Evolutionary conservation across 2,329 filamentous ascomycete genomes (phyloP), one percentile per base, ranked within the genome.

Genomic region (Phaeosphaeriaceae sp.): DNA sequence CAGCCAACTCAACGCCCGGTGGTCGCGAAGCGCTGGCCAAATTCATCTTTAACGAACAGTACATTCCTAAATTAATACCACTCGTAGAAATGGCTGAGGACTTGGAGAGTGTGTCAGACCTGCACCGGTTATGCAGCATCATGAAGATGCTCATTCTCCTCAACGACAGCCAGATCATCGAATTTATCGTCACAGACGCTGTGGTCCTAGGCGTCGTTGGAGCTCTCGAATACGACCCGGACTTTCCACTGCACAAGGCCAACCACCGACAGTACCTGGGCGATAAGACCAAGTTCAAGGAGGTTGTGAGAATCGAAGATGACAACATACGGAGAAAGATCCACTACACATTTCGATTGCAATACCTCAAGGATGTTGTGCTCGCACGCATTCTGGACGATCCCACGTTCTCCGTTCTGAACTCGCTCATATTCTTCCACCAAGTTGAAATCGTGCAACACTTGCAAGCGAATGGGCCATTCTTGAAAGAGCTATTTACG

Each of bases 281-380:
- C 61, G 92, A 95, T 74, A 88, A 93, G 70, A 92, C 92, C 20
- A 89, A 93, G 67, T 99, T 93, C 78, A 98, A 97, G 78, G 94
- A 99, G 81, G 95, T 99, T 13, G 93, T 99, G 19, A 90, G 87
- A 53, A 97, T 99, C 67, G 90, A 93, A 68, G 92, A 97, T 68
- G 85, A 89, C 6, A 81, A 86, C 51, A 91, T 97, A 62, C 88
- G 89, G 66, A 89, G 87, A 69, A 98, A 98, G 82, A 98, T 99
- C 41, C 93, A 97, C 73, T 92, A 93, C 76, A 98, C 95, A 1
- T 97, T 97, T 80, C 91, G 95, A 41, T 82, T 99, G 33, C 93
- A 97, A 73, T 99, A 99, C 75, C 85, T 99, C 54, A 99, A 98
- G 77, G 95, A 99, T 71, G 95, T 99, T n/a, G 94, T 98, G 1